Percentiles rank a stretch among this genome's conserved stretches.
Conservation (phyloP, 768 basidiomycete species). For the Russula earlei region DNA sequence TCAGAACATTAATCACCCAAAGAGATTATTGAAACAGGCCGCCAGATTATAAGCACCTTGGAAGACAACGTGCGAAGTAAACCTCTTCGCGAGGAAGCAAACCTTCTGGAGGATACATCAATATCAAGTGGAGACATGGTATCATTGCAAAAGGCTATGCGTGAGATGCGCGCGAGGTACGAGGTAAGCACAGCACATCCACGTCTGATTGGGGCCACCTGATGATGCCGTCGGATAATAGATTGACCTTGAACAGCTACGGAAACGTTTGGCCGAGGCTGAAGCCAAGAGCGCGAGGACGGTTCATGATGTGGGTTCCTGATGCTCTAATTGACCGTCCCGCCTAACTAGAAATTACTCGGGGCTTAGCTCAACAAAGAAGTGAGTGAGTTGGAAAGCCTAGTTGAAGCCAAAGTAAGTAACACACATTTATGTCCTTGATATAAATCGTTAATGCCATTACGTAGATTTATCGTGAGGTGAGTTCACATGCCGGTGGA, state of each 20-base stretch:
- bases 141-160: constrained; percentile 33
- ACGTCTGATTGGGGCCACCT: not conserved
- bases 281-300: constrained; percentile 70
- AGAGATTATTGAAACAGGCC: not conserved
- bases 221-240: constrained; percentile 23
- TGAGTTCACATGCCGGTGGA: constrained; percentile 24
- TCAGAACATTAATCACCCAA: not conserved
- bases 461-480: constrained; percentile 74
- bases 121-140: constrained; percentile 28
- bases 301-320: constrained; percentile 53
- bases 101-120: constrained; percentile 23
- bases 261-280: constrained; percentile 55
- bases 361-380: constrained; percentile 71
- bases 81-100: constrained; percentile 42
- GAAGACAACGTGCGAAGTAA: constrained; percentile 67
- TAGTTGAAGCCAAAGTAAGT: constrained; percentile 87
- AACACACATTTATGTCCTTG: not conserved
- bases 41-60: constrained; percentile 63
- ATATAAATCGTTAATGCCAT: not conserved
- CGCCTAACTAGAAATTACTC: constrained; percentile 2
- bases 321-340: not conserved
- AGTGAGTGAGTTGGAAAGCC: constrained; percentile 81
- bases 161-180: constrained; percentile 41
- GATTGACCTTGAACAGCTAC: constrained; percentile 59
- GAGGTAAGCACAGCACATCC: constrained; percentile 34